Base-by-base conservation (phyloP, 1,284 basidiomycete species). In the Malassezia obtusa region DNA sequence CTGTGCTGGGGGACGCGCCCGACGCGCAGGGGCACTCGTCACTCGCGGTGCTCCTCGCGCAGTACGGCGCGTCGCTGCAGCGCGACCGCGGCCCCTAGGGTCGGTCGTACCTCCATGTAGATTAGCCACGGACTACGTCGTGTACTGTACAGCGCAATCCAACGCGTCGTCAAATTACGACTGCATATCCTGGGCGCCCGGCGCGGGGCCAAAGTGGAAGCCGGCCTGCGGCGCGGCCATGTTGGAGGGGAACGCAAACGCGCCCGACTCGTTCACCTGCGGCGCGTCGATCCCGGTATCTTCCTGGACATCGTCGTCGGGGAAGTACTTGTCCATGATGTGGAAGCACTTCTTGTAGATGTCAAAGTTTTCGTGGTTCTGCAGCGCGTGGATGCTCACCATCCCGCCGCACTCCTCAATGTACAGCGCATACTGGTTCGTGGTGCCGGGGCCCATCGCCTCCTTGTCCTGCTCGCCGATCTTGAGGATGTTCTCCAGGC, bases 261-360 rank as follows among this genome's bases (percentile, higher is more conserved):
- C 66, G 60, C 90, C 89, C 22, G 84, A 79, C 30, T 87, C 82
- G 72, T 95, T 89, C 40, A 96, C 88, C 50, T 82, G 82, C 6
- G 89, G 83, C 24, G 84, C 84, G 40, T 79, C 80, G 63, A 89
- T 85, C 41, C 83, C 86, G 43, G 85, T 83, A 30, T 68, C 68
- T 44, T 61, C 61, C 60, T 78, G 79, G 59, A 79, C 79, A 57
- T 79, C 79, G 64, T 80, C 73, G 45, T 74, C 73, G 17, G 73
- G 70, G 67, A 73, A 74, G 62, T 74, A 73, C 60, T 69, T 68
- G 65, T 73, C 70, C 70, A 73, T 73, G 75, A 96, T 95, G 77
- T 90, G 92, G 82, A 94, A 98, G 59, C 91, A 92, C 80, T 98
- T 98, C 81, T 95, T 96, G 80, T 98, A 81, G 71, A 98, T 98